Evolutionary conservation across 2,329 filamentous ascomycete genomes (phyloP).

Genomic region (Cadophora malorum): DNA sequence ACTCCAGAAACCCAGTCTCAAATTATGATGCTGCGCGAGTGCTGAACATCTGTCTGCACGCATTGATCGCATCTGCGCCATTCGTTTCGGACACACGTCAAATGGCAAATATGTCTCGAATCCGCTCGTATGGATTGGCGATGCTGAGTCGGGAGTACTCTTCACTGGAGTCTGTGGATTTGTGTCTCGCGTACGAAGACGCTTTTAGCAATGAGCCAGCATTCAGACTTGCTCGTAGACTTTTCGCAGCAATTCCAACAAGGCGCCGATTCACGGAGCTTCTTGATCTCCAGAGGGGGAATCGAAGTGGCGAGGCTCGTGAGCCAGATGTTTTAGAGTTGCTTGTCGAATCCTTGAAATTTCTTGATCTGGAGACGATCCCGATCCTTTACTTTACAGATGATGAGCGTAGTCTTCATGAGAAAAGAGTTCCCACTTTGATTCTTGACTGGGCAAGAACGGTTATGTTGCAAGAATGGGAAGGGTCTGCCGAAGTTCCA

Average conservation of each 20-base stretch:
- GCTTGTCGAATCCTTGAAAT: slow-evolving; percentile 49
- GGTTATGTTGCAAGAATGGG: slow-evolving; percentile 80
- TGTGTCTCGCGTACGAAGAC: slow-evolving; percentile 68
- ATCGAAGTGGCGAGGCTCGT: slow-evolving; percentile 32
- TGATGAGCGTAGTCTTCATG: slow-evolving; percentile 60
- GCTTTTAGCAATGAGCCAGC: slow-evolving; percentile 67
- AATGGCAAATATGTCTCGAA: slow-evolving; percentile 65
- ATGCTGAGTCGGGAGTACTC: slow-evolving; percentile 55
- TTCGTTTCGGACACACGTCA: slow-evolving; percentile 40
- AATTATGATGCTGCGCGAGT: slow-evolving; percentile 42
- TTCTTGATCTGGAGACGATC: slow-evolving; percentile 46
- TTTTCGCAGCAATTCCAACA: slow-evolving; percentile 60
- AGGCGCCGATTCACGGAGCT: slow-evolving; percentile 43
- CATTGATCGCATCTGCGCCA: slow-evolving; percentile 64
- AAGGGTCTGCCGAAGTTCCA: slow-evolving; percentile 73
- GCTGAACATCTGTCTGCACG: slow-evolving; percentile 65
- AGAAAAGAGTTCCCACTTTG: slow-evolving; percentile 61
- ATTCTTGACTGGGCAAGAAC: slow-evolving; percentile 76
- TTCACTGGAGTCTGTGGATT: slow-evolving; percentile 53
- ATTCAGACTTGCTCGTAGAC: slow-evolving; percentile 61
- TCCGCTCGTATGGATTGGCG: slow-evolving; percentile 53
- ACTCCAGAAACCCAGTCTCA: slow-evolving; percentile 33
- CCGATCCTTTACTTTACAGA: slow-evolving; percentile 55
- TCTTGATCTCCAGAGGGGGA: slow-evolving; percentile 40
- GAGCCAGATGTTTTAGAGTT: slow-evolving; percentile 38